Conservation (phyloP, 1,284 basidiomycete species). For the Moesziomyces sp. region DNA sequence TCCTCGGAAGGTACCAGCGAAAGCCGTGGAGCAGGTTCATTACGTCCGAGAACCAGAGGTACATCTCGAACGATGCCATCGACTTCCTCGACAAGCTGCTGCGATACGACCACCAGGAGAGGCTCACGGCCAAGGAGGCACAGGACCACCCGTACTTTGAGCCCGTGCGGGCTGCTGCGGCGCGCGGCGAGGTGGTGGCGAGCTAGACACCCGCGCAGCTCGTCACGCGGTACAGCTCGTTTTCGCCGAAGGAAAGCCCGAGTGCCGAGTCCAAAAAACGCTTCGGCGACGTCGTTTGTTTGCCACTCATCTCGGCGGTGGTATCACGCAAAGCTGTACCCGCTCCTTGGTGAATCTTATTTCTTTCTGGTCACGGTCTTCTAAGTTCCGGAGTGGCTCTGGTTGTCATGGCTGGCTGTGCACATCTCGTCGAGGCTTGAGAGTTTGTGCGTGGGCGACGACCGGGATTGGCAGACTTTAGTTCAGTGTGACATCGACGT, state of each 20-base stretch:
- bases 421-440: neutral
- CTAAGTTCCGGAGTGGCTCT: too few relatives aligned
- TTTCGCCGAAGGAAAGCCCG: too few relatives aligned
- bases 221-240: too few relatives aligned
- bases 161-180: conserved; percentile 52
- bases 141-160: conserved; percentile 66
- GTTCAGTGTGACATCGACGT: too few relatives aligned
- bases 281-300: too few relatives aligned
- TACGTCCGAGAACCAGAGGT: conserved; percentile 85
- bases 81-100: conserved; percentile 96
- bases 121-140: conserved; percentile 80
- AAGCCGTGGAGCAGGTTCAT: conserved; percentile 78
- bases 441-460: neutral
- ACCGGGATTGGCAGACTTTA: too few relatives aligned
- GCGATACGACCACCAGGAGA: conserved; percentile 95
- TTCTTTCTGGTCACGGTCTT: conserved; percentile 1
- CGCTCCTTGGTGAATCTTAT: neutral
- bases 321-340: neutral
- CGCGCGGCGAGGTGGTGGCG: conserved; percentile 46
- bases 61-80: conserved; percentile 80
- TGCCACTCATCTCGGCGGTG: too few relatives aligned
- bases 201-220: conserved; percentile 7
- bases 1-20: conserved; percentile 75
- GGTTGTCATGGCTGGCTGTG: too few relatives aligned
- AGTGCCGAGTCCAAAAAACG: too few relatives aligned